phyloP scores from a whole-genome alignment of 495 filamentous ascomycete genomes.

The Pyronema domesticum region DNA sequence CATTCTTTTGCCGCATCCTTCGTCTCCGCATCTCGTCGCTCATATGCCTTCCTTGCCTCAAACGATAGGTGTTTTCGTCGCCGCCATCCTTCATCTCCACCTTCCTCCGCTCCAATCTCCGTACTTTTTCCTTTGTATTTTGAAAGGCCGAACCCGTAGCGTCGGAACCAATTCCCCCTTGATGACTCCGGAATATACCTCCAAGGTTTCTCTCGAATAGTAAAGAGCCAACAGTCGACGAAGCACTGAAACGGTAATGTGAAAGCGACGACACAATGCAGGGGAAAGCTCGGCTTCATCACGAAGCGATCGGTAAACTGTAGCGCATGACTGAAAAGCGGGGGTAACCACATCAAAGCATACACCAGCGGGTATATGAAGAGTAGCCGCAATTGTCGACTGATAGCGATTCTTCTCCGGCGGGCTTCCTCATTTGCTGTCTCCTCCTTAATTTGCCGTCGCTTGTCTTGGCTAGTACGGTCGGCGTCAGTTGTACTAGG shows the following conservation, averaged over 20 bases:
- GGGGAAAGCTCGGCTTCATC: constrained; percentile 32
- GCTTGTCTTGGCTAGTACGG: neutral
- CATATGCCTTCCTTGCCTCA: constrained; percentile 23
- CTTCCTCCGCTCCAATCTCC: constrained; percentile 8
- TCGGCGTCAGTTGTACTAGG: neutral
- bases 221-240: constrained; percentile 50
- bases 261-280: constrained; percentile 38
- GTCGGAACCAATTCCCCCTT: constrained; percentile 24
- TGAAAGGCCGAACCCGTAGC: constrained; percentile 16
- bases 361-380: constrained; percentile 59
- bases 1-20: constrained; percentile 22
- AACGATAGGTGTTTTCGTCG: constrained; percentile 21
- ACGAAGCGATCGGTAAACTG: constrained; percentile 39
- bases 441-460: neutral
- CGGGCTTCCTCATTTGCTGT: constrained; percentile 2
- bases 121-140: constrained; percentile 4
- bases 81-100: constrained; percentile 11
- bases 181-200: constrained; percentile 34
- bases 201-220: constrained; percentile 51
- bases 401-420: constrained; percentile 34
- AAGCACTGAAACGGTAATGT: constrained; percentile 43
- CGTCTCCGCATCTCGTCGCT: constrained; percentile 20
- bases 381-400: constrained; percentile 46
- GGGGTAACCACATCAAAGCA: constrained; percentile 53
- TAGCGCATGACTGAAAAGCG: constrained; percentile 44